Percentiles rank a stretch among this genome's conserved stretches.
Conservation (phyloP, 176 grass and related monocot species). For the Oryza brachyantha region DNA sequence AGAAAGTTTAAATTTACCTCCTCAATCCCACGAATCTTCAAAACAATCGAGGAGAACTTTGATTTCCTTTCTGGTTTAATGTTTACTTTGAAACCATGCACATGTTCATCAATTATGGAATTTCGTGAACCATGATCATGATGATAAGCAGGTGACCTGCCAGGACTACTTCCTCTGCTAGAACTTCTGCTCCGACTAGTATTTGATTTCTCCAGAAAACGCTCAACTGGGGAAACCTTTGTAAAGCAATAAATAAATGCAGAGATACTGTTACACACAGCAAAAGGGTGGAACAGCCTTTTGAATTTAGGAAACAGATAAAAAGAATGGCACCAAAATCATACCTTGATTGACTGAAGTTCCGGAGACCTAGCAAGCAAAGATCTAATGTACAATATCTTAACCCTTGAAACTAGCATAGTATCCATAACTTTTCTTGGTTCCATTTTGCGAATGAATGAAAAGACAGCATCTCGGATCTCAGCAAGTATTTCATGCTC, state of each 20-base stretch:
- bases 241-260: slow-evolving; percentile 26
- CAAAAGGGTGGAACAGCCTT: slow-evolving; percentile 11
- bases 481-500: slow-evolving; percentile 99
- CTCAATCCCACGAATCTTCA: slow-evolving; percentile 96
- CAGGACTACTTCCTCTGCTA: slow-evolving; percentile 92
- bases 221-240: slow-evolving; percentile 86
- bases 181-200: slow-evolving; percentile 85
- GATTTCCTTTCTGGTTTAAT: slow-evolving; percentile 97
- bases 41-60: slow-evolving; percentile 87
- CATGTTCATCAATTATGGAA: slow-evolving; percentile 68
- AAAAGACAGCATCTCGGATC: slow-evolving; percentile 93
- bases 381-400: slow-evolving; percentile 98
- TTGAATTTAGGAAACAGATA: slow-evolving; percentile 14
- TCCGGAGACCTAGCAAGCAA: slow-evolving; percentile 96
- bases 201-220: slow-evolving; percentile 93
- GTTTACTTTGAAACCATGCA: slow-evolving; percentile 91
- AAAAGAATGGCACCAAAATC: slow-evolving; percentile 13
- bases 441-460: slow-evolving; percentile 99
- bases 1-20: slow-evolving; percentile 50
- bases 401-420: slow-evolving; percentile 97
- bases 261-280: slow-evolving; percentile 19
- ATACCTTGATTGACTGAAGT: slow-evolving; percentile 95
- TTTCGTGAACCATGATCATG: slow-evolving; percentile 62
- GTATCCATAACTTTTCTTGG: slow-evolving; percentile 98
- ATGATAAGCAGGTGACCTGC: slow-evolving; percentile 70